phyloP scores from a whole-genome alignment of 306 rosid genomes.

The Alnus rubra region DNA sequence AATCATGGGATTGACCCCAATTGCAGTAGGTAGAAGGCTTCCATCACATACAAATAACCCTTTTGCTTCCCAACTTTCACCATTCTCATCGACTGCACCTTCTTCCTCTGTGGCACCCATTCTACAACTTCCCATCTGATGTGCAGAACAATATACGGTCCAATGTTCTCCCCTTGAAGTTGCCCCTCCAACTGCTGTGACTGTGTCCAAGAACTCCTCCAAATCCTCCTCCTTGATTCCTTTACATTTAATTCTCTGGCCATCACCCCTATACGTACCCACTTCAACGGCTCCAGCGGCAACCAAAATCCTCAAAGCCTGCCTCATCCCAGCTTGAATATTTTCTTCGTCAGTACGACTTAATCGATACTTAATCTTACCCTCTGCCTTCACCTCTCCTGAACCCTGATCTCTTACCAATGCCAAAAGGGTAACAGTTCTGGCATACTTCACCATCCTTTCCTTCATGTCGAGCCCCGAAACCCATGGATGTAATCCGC shows the following conservation, averaged over 20 bases:
- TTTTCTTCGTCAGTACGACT: constrained; percentile 60
- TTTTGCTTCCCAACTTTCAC: constrained; percentile 91
- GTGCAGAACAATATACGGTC: constrained; percentile 61
- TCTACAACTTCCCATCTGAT: constrained; percentile 83
- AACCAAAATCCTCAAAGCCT: constrained; percentile 69
- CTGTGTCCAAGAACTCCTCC: constrained; percentile 73
- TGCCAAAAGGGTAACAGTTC: constrained; percentile 71
- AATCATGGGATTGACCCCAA: constrained; percentile 97
- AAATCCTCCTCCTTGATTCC: constrained; percentile 61
- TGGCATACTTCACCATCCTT: constrained; percentile 57
- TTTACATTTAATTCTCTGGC: constrained; percentile 65
- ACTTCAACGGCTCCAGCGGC: constrained; percentile 95
- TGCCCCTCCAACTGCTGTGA: constrained; percentile 59
- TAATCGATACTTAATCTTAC: constrained; percentile 52
- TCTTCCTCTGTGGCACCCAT: constrained; percentile 64
- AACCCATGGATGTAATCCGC: constrained; percentile 69
- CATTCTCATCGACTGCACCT: constrained; percentile 81
- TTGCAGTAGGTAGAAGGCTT: constrained; percentile 77
- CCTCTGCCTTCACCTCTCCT: constrained; percentile 61
- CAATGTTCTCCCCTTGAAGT: constrained; percentile 56
- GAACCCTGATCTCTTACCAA: constrained; percentile 80
- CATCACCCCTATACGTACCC: constrained; percentile 88
- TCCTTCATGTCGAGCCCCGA: constrained; percentile 77
- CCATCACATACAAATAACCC: constrained; percentile 87
- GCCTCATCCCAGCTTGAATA: constrained; percentile 59